These are phyloP conservation scores for Graphilbum ipis-grandicollis DNA, from an alignment of 2,329 filamentous ascomycete species.

Conservation along the genomic window DNA sequence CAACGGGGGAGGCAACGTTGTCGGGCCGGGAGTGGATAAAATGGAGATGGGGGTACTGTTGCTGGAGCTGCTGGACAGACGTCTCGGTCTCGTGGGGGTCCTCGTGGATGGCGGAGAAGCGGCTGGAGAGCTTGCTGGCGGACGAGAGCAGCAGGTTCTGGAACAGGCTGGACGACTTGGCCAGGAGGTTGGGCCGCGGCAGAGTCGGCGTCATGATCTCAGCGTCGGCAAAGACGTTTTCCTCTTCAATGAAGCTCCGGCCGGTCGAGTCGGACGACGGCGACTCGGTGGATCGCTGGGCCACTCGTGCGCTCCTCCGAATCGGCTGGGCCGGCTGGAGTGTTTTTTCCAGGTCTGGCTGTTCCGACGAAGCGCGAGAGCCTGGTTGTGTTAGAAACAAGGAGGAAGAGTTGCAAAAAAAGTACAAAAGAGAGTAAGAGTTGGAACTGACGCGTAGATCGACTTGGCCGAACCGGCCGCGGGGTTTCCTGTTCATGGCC, in stretches of 20 bases:
- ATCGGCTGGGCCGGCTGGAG: too few species aligned
- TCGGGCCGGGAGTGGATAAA: slow-evolving; percentile 7
- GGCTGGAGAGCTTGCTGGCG: not conserved
- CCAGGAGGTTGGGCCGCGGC: slow-evolving; percentile 1
- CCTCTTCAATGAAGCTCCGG: slow-evolving; percentile 19
- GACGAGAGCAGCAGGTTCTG: slow-evolving; percentile 8
- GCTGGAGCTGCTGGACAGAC: slow-evolving; percentile 5
- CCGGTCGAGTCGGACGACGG: slow-evolving; percentile 5
- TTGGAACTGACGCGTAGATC: not conserved
- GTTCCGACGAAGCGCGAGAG: too few species aligned
- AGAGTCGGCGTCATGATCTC: slow-evolving; percentile 13
- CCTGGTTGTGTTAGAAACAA: too few species aligned
- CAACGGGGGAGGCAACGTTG: not conserved
- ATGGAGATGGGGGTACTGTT: slow-evolving; percentile 7
- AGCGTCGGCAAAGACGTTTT: slow-evolving; percentile 16
- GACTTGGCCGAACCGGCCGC: not conserved
- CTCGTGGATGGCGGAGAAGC: slow-evolving; percentile 1
- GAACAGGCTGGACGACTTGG: slow-evolving; percentile 6
- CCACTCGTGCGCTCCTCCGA: not conserved
- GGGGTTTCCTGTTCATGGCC: not conserved
- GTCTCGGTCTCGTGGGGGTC: slow-evolving; percentile 3
- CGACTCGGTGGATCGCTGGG: not conserved
- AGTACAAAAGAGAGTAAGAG: too few species aligned
- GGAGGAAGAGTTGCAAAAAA: too few species aligned
- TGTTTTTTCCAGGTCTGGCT: too few species aligned